Evolutionary conservation across 352 stramenopile species (phyloP), one percentile per base, ranked within the genome.

Genomic region (Phytopythium helicoides): DNA sequence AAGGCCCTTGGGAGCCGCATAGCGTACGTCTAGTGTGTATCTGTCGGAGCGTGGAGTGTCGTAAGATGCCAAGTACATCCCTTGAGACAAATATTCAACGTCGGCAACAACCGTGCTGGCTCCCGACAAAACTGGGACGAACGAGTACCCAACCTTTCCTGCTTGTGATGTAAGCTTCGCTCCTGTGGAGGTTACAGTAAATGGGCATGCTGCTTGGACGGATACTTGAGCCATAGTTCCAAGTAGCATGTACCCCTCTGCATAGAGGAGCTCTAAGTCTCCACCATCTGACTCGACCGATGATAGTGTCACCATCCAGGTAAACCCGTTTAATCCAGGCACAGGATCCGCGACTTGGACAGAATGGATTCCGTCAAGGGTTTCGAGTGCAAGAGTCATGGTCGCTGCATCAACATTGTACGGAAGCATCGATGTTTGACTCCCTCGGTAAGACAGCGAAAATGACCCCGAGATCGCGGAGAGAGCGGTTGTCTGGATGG

Each of bases 11-110:
- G 71, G 69, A n/a, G 71, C 56, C 6, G 86, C 83, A 54, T 89
- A 71, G 31, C 79, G 58, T 10, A 98, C 81, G 3, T 90, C 81
- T 0, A 98, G 69, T 6, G 69, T 87, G 71, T 98, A 98, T 8
- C 71, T 62, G 19, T 78, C 90, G 9, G 88, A 75, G 11, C 84
- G 68, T 21, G 96, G 94, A 0, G 89, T 92, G 7, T 83, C 71
- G 60, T 98, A 99, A 7, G 80, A 80, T 28, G 82, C 94, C 19
- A 81, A 47, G 62, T 98, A 98, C 44, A 84, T 84, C 45, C 93
- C 92, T 18, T 66, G 60, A 9, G 65, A 49, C 0, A 76, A 26
- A 52, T 87, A 92, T 22, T 59, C 68, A 37, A 92, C 77, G 11
- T 91, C 82, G 0, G 68, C 85, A n/a, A 71, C 67, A 2, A 91